A percentile compares a stretch with the other conserved stretches of the same genome.
These are phyloP conservation scores for Porogramme epimiltina DNA, from an alignment of 1,284 basidiomycete species.

Conservation along the genomic window DNA sequence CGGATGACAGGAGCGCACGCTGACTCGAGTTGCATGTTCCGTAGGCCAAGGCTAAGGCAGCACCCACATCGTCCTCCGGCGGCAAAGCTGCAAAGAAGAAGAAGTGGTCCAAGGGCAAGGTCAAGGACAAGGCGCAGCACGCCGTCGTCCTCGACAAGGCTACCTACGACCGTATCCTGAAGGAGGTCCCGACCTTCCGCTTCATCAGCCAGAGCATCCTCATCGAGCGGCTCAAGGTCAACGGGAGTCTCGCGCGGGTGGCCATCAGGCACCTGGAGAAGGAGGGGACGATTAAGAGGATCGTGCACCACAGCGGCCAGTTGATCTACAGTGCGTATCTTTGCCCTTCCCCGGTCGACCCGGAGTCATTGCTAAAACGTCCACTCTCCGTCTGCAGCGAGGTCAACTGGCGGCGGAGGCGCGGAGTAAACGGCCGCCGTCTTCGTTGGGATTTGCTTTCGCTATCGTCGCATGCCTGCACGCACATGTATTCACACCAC, in stretches of 20 bases:
- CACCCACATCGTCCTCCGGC: slow-evolving; percentile 65
- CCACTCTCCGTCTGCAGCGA: slow-evolving; percentile 44
- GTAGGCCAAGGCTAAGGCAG: slow-evolving; percentile 81
- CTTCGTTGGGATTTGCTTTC: slow-evolving; percentile 30
- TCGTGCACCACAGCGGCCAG: slow-evolving; percentile 95
- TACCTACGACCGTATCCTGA: slow-evolving; percentile 93
- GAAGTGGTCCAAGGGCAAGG: slow-evolving; percentile 99
- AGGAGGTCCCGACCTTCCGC: slow-evolving; percentile 99
- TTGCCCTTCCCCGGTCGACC: background rate
- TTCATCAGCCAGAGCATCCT: slow-evolving; percentile 98
- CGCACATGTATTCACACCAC: slow-evolving; percentile 29
- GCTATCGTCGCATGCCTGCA: slow-evolving; percentile 18
- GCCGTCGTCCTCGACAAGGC: slow-evolving; percentile 92
- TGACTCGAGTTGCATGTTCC: slow-evolving; percentile 13
- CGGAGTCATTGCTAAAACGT: background rate
- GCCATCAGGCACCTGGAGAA: slow-evolving; percentile 95
- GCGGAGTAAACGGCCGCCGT: slow-evolving; percentile 52
- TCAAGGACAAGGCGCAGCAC: slow-evolving; percentile 98
- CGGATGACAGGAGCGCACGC: slow-evolving; percentile 27
- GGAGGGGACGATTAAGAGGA: slow-evolving; percentile 94
- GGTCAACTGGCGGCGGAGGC: slow-evolving; percentile 51
- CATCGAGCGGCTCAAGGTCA: slow-evolving; percentile 97
- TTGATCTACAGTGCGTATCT: slow-evolving; percentile 85
- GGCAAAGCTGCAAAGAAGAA: slow-evolving; percentile 96
- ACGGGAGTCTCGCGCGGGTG: slow-evolving; percentile 92